phyloP scores from a whole-genome alignment of 2,329 filamentous ascomycete species.

The Colletotrichum neosansevieriae region DNA sequence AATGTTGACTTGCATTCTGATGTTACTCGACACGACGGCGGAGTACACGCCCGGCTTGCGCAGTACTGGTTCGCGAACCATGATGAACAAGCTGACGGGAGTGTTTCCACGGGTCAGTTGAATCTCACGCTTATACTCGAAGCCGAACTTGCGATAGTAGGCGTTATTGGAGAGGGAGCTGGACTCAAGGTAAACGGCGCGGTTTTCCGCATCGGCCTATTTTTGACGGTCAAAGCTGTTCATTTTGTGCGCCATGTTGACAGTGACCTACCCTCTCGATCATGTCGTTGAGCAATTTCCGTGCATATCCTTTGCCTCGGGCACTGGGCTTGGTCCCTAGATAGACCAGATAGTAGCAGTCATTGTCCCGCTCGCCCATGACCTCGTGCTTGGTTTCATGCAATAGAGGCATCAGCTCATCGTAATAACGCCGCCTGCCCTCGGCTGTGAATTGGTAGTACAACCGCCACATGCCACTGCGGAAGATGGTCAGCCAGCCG shows the following conservation, averaged over 20 bases:
- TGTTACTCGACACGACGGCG: slow-evolving; percentile 49
- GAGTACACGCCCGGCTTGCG: slow-evolving; percentile 45
- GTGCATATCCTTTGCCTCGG: slow-evolving; percentile 79
- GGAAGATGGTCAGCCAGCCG: slow-evolving; percentile 77
- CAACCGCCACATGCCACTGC: slow-evolving; percentile 82
- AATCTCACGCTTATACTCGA: slow-evolving; percentile 73
- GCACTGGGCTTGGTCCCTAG: slow-evolving; percentile 80
- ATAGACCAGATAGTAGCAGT: slow-evolving; percentile 87
- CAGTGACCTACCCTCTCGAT: slow-evolving; percentile 67
- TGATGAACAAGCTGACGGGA: slow-evolving; percentile 79
- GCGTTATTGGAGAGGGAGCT: slow-evolving; percentile 75
- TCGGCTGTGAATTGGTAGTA: slow-evolving; percentile 80
- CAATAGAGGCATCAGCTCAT: slow-evolving; percentile 80
- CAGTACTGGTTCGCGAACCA: slow-evolving; percentile 78
- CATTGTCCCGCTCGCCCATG: slow-evolving; percentile 73
- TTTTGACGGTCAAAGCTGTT: background rate
- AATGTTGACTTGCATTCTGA: slow-evolving; percentile 47
- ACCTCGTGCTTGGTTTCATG: slow-evolving; percentile 78
- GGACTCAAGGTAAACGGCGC: slow-evolving; percentile 83
- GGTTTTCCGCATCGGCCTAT: slow-evolving; percentile 75
- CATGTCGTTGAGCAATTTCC: slow-evolving; percentile 78
- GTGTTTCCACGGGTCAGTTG: slow-evolving; percentile 68
- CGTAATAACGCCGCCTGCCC: slow-evolving; percentile 80
- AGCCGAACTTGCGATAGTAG: slow-evolving; percentile 83
- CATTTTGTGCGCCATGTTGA: background rate